Evolutionary conservation across 176 grass and related monocot genomes (phyloP), one percentile per base, ranked within the genome.

Genomic region (Juncus inflexus): DNA sequence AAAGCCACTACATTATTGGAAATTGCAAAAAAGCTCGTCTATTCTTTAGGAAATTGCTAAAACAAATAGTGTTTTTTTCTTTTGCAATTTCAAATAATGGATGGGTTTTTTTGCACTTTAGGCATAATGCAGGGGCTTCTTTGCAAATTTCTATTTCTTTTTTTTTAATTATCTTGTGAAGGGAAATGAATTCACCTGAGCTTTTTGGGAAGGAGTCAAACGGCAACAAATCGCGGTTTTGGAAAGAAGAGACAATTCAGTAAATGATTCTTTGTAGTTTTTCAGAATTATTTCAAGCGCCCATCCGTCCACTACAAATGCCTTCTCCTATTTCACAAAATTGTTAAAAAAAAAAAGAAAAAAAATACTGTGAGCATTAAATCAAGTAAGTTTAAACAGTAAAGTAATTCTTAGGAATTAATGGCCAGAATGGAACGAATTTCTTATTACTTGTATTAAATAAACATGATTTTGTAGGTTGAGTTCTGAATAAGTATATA

Each of bases 241-340:
- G 66, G 91, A 88, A 16, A 96, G 74, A 78, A 80, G 71, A 6
- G 79, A 84, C 57, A 96, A 69, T 37, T 76, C 85, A 49, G 79
- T 96, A 70, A 96, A 96, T 72, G 82, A 63, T 42, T 84, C 73
- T 79, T 83, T 81, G n/a, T 83, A 87, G 63, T 80, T 84, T 63
- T 87, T 81, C 7, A 96, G 57, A 77, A 96, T 81, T 69, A 90
- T 81, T 87, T 96, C 91, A 3, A 96, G 91, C 61, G 87, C 84
- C 82, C 81, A 76, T 67, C 91, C 91, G 85, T 90, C 91, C 69
- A 96, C 75, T 64, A 88, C 87, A 81, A 96, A 87, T 74, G 91
- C 73, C 62, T 83, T 76, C 40, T 88, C 91, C 91, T 96, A 79
- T 58, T 65, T 47, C 9, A 6, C 4, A 47, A 47, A 47, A 47